These are phyloP conservation scores for Gomphus bonarii DNA, from an alignment of 1,284 basidiomycete genomes.

Conservation along the genomic window DNA sequence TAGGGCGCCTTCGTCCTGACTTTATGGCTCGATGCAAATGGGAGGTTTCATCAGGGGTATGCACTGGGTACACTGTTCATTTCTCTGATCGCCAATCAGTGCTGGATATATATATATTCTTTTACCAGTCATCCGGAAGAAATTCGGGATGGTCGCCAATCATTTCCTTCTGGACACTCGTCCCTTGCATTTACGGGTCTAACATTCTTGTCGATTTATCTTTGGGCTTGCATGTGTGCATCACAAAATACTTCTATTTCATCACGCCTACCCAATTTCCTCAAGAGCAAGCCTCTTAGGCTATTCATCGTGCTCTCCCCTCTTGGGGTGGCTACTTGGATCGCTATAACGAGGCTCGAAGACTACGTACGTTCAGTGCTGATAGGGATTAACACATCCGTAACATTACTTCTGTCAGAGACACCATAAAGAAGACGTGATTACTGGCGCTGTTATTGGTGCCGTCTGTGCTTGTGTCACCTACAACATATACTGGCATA, in stretches of 20 bases:
- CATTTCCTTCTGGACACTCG: conserved; percentile 62
- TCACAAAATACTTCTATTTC: conserved; percentile 39
- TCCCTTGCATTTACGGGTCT: conserved; percentile 57
- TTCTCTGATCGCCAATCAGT: not conserved
- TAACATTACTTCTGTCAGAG: conserved; percentile 26
- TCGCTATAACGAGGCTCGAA: conserved; percentile 51
- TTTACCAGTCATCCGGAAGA: not conserved
- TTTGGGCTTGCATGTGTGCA: conserved; percentile 53
- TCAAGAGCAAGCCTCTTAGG: conserved; percentile 38
- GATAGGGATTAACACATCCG: not conserved
- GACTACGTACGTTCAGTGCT: conserved; percentile 43
- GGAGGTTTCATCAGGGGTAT: conserved; percentile 35
- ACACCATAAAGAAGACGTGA: conserved; percentile 60
- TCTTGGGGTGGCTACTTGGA: conserved; percentile 46
- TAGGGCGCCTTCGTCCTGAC: conserved; percentile 59
- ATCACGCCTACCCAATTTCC: conserved; percentile 25
- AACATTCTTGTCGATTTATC: conserved; percentile 50
- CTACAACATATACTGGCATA: conserved; percentile 57
- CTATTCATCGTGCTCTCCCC: conserved; percentile 41
- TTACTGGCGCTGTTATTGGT: conserved; percentile 50
- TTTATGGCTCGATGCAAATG: conserved; percentile 59
- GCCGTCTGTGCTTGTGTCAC: conserved; percentile 35
- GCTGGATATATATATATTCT: not conserved
- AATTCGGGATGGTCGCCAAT: conserved; percentile 36
- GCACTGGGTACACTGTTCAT: conserved; percentile 39